phyloP scores from a whole-genome alignment of 805 yeast species.

The Metschnikowia cubensis region DNA sequence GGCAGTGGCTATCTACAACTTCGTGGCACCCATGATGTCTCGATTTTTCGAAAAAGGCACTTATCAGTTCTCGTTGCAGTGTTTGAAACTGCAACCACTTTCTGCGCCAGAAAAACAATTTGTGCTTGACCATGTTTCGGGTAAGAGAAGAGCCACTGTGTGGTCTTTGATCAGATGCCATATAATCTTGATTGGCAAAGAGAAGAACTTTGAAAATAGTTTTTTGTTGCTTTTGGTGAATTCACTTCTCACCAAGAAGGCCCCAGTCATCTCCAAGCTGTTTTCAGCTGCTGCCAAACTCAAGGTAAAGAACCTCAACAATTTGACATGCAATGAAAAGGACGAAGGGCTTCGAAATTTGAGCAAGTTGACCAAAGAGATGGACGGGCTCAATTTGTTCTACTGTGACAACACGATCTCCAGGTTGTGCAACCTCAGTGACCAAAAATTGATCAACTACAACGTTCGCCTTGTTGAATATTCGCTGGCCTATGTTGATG shows the following conservation, averaged over 20 bases:
- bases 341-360: conserved; percentile 21
- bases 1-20: not conserved
- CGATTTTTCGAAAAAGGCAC: not conserved
- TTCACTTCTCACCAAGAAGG: conserved; percentile 21
- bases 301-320: conserved; percentile 24
- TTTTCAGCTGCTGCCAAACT: conserved; percentile 24
- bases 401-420: conserved; percentile 23
- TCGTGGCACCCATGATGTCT: not conserved
- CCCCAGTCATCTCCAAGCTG: conserved; percentile 18
- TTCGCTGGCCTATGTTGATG: conserved; percentile 29
- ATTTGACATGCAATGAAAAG: conserved; percentile 30
- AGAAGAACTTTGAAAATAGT: conserved; percentile 31
- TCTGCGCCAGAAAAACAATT: conserved; percentile 10
- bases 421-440: conserved; percentile 28
- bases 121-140: conserved; percentile 19
- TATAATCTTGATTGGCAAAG: conserved; percentile 25
- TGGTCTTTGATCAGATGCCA: conserved; percentile 24
- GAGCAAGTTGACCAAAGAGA: conserved; percentile 23
- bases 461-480: conserved; percentile 27
- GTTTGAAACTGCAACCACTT: not conserved
- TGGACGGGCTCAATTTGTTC: conserved; percentile 32
- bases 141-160: conserved; percentile 13
- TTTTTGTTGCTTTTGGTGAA: conserved; percentile 31
- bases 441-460: conserved; percentile 22
- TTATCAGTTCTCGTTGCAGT: not conserved